Evolutionary conservation across 768 basidiomycete species (phyloP), one percentile per base, ranked within the genome.

Genomic region (Leccinum uliginosum): DNA sequence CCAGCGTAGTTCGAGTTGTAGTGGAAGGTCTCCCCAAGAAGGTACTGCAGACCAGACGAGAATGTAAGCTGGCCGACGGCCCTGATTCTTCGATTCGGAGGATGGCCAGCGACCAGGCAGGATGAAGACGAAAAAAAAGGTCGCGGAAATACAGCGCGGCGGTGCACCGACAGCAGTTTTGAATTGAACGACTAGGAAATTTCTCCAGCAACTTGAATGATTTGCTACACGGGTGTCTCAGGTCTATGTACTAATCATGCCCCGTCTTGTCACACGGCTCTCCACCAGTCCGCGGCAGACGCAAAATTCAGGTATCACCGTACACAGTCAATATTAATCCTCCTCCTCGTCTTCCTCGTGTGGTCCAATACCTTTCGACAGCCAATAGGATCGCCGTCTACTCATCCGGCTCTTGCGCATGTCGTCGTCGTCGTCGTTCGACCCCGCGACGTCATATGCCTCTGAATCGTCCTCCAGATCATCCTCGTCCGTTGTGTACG

Each of bases 301-400:
- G 3, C 24, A 48, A 40, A 30, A 10, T 26, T 19, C 10, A 3
- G 8, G 11, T 34, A 58, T 61, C 46, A 55, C 3, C 29, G 3
- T 38, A 53, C 51, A 26, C 44, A 56, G 21, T 38, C 55, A 38
- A n/a, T 30, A 29, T 4, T 15, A n/a, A n/a, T n/a, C 32, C 12
- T 60, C 57, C 29, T 56, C 59, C 23, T 54, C 55, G 9, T 60
- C 65, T 54, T 65, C 66, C 26, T 71, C 63, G 53, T 55, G 24
- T 17, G 64, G 68, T 32, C 74, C 75, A 62, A 69, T 67, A 6
- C 73, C 77, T 57, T 86, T 87, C 21, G 82, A 80, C 45, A 84
- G 61, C 86, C 85, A 85, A 65, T 79, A 86, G 6, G 76, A 78
- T 56, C 83, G 75, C 38, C 75, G 78, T 57, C 48, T 47, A 3